Base-by-base conservation (phyloP, 1,284 basidiomycete genomes). In the Naganishia sp. region DNA sequence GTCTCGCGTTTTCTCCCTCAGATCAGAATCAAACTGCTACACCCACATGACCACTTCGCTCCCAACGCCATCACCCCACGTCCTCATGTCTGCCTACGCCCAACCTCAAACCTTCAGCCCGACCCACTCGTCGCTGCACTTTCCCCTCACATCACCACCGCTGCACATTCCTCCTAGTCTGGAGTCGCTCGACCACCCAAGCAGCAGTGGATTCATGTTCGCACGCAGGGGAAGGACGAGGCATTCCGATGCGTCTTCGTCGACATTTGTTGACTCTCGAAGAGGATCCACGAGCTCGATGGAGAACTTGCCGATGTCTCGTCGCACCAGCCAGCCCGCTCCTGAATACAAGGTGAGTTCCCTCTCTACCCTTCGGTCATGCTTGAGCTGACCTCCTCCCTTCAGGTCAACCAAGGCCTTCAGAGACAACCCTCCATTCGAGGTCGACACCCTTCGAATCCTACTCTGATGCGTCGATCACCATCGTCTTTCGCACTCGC, bases 111-210 rank as follows among this genome's bases (percentile, higher is more conserved):
- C 3, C 28, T 31, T 46, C 56, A 46, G 11, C 25, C 45, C 45
- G 46, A 45, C 56, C 42, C 45, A 25, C 35, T 51, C 58, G 41
- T 47, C 58, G 13, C 35, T 61, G n/a, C 58, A 61, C 58, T 61
- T 61, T 50, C 47, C 58, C 3, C 46, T 61, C 9, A 51, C 58
- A 15, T 61, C 58, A 42, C 58, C 58, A 10, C 58, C 58, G n/a
- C 18, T 61, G 23, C 58, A 61, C 49, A 61, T 61, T 46, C 58
- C 58, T 18, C 58, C 58, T 23, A 61, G 49, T 47, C 28, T 61
- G 2, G 42, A 61, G 39, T 35, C 46, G 18, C 58, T 61, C 21
- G 58, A 61, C 1, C 39, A 21, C 7, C 58, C 58, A 21, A 51
- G n/a, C 39, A 61, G 58, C 39, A 50, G 42, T 13, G 58, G 58